Base-by-base conservation (phyloP, 208 protist species). In the Crithidia mellificae region DNA sequence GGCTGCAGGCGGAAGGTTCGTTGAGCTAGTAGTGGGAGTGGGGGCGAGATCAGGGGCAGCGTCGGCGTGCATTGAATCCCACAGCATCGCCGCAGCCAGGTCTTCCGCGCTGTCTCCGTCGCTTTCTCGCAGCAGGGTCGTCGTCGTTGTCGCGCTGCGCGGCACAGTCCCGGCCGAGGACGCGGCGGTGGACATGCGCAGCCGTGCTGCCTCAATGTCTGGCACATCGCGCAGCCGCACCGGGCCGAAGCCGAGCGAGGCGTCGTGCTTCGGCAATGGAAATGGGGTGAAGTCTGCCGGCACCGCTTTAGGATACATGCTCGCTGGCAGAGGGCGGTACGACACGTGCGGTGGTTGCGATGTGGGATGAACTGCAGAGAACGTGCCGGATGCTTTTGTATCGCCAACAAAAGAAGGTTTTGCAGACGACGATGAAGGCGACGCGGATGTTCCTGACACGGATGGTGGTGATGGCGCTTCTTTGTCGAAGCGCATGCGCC, bases 261-360 rank as follows among this genome's bases (percentile, higher is more conserved):
- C 83, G 62, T 96, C 91, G 67, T 93, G 86, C 66, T 85, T 91
- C 3, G 91, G 88, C 20, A 96, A 70, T 14, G 91, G 91, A 68
- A 94, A 96, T 0, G 91, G 91, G 0, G 87, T 96, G 59, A 93
- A 94, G 54, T 84, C 64, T 0, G 79, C 39, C 4, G 57, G 17
- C 6, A 96, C 73, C 0, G 38, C 34, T 59, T 91, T 90, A 14
- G 90, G 85, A 43, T 79, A 77, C 87, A 96, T 93, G 66, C 79
- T 89, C 36, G 78, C 76, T 0, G 90, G 87, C 15, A 93, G 46
- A 0, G 55, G 17, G 20, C 41, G 39, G 58, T 74, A 78, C 14
- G 64, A 47, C 43, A 86, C 52, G 20, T 58, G 62, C 64, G 72
- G 34, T 17, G 20, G 25, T 41, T 20, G 22, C 3, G 46, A 4